Percentiles rank a stretch among this genome's conserved stretches.
Evolutionary conservation across 495 filamentous ascomycete genomes (phyloP).

Genomic region (Neurospora tetrasperma): DNA sequence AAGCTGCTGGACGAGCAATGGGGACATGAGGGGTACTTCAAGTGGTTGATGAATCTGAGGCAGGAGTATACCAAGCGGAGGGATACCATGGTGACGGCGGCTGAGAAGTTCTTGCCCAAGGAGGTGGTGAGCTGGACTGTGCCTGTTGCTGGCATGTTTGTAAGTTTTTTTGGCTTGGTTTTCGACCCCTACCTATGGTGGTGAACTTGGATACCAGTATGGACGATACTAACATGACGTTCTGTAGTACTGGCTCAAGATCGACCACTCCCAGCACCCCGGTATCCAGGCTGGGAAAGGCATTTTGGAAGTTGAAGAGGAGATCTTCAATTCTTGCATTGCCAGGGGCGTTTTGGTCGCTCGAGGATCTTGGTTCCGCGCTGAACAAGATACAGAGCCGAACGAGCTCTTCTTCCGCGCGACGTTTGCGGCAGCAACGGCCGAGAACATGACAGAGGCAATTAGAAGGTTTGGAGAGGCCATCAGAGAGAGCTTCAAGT

Average conservation of each 20-base stretch:
- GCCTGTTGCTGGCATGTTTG: slow-evolving; percentile 94
- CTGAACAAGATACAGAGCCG: slow-evolving; percentile 37
- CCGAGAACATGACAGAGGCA: slow-evolving; percentile 65
- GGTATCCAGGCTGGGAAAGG: slow-evolving; percentile 38
- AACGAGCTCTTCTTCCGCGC: slow-evolving; percentile 69
- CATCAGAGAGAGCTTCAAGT: slow-evolving; percentile 53
- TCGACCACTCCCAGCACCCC: slow-evolving; percentile 70
- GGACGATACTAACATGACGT: slow-evolving; percentile 1
- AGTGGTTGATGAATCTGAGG: slow-evolving; percentile 83
- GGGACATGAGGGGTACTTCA: slow-evolving; percentile 85
- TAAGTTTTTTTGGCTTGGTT: slow-evolving; percentile 38
- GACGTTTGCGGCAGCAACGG: slow-evolving; percentile 74
- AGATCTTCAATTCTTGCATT: slow-evolving; percentile 67
- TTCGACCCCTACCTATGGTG: not conserved
- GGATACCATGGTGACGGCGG: slow-evolving; percentile 69
- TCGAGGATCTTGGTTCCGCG: slow-evolving; percentile 82
- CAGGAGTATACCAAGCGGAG: slow-evolving; percentile 71
- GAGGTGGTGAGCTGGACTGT: slow-evolving; percentile 75
- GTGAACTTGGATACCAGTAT: not conserved
- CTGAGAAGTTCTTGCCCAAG: slow-evolving; percentile 65
- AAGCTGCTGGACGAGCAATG: slow-evolving; percentile 89
- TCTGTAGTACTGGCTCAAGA: slow-evolving; percentile 65
- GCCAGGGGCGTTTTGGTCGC: slow-evolving; percentile 63
- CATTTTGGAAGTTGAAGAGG: slow-evolving; percentile 66
- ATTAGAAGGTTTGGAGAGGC: slow-evolving; percentile 66